A percentile compares a stretch with the other conserved stretches of the same genome.
Evolutionary conservation across 208 protist species (phyloP).

Genomic region (Leishmania turanica): DNA sequence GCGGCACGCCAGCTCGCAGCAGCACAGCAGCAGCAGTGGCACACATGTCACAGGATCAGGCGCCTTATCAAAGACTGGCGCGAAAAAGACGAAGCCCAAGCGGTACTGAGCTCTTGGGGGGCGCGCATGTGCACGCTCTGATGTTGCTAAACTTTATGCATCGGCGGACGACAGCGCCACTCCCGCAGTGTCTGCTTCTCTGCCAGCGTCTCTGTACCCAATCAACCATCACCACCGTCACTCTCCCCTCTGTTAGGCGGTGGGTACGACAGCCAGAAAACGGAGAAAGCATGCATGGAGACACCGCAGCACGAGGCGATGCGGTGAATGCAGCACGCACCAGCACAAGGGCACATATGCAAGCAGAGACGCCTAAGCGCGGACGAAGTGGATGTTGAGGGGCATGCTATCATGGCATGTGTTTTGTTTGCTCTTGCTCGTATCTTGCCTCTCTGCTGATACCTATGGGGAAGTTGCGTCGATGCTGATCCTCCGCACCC

Average conservation of each 20-base stretch:
- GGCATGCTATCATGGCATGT: no score
- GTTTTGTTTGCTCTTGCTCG: no score
- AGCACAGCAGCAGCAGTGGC: neutral
- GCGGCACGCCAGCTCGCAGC: neutral
- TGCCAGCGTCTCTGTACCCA: neutral
- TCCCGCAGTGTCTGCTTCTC: neutral
- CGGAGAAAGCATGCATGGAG: neutral
- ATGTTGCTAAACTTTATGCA: neutral
- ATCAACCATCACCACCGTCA: neutral
- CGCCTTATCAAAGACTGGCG: neutral
- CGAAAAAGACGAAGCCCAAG: constrained; percentile 17
- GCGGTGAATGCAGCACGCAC: no score
- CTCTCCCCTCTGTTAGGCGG: neutral
- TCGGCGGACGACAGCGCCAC: neutral
- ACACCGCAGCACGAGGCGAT: no score
- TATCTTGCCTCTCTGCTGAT: no score
- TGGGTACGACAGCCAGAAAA: neutral
- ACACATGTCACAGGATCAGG: neutral
- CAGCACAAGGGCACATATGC: no score
- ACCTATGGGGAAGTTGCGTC: no score
- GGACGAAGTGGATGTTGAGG: no score
- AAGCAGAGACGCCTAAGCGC: no score
- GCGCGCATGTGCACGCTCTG: neutral
- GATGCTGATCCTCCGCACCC: no score
- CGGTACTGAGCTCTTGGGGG: constrained; percentile 20